Evolutionary conservation across 129 eudicot genomes (phyloP), one percentile per base, ranked within the genome.

Genomic region (Helianthus annuus): DNA sequence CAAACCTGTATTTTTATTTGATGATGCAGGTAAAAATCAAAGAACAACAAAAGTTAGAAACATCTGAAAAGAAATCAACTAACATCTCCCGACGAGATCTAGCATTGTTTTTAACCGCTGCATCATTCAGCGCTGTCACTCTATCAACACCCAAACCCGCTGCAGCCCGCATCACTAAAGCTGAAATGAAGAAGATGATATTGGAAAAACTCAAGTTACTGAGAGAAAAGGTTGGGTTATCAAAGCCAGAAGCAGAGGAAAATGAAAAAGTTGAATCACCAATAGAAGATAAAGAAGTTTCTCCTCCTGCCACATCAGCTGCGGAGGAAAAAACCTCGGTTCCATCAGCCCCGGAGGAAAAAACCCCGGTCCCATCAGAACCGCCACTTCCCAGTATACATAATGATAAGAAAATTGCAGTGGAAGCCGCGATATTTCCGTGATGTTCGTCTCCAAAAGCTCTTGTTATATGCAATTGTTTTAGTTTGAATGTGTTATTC

Each of bases 211-310:
- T 90, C 58, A 72, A 78, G 76, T 57, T 42, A 77, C 76, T 90
- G 1, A 82, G 91, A 75, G 88, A 78, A 57, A 87, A 90, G 62
- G 58, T 81, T 4, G 87, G 96, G 34, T 66, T 87, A 59, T 76
- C 85, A 15, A 76, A 80, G 80, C 85, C 64, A 70, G 82, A 83
- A 46, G 32, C 71, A 3, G 80, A 77, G 32, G 66, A 77, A 55
- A 79, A 17, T 10, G 76, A 69, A 56, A 76, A 84, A 44, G 36
- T 45, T 16, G 14, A 78, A 42, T 22, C 77, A 39, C 14, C 17
- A 10, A 38, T 40, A 48, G 72, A 54, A 40, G 74, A 76, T 34
- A 61, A 69, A 60, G 62, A 74, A 34, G 27, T 64, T 4, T 59
- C 68, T 14, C 68, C 68, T 62, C 75, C 69, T 10, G 68, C 82